Evolutionary conservation across 2,329 filamentous ascomycete genomes (phyloP).

Genomic region (Pseudogymnoascus sp.): DNA sequence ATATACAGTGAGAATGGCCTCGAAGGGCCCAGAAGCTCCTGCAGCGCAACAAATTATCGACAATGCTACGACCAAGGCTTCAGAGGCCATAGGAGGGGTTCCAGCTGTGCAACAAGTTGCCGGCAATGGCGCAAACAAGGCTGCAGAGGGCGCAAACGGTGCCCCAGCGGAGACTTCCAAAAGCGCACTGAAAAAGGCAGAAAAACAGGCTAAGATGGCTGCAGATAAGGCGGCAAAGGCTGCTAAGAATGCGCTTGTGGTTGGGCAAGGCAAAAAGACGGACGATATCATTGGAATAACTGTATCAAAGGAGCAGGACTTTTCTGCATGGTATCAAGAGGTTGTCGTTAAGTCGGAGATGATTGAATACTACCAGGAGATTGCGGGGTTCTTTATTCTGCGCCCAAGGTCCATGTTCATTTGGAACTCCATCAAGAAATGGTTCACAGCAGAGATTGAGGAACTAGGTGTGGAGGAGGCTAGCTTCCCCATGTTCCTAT

Average conservation of each 20-base stretch:
- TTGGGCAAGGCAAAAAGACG: conserved; percentile 51
- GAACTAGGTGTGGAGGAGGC: conserved; percentile 88
- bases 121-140: neutral
- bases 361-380: conserved; percentile 90
- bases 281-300: conserved; percentile 82
- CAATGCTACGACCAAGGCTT: neutral
- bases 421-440: conserved; percentile 58
- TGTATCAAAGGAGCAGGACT: conserved; percentile 75
- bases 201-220: conserved; percentile 54
- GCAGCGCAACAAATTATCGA: conserved; percentile 6
- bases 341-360: conserved; percentile 94
- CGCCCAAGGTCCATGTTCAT: conserved; percentile 63
- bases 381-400: conserved; percentile 94
- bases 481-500: conserved; percentile 95
- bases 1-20: conserved; percentile 10
- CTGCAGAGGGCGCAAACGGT: conserved; percentile 13
- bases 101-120: conserved; percentile 17
- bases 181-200: conserved; percentile 58
- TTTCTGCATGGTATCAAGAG: conserved; percentile 95
- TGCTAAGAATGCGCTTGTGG: conserved; percentile 42
- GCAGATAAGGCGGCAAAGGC: conserved; percentile 56
- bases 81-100: conserved; percentile 15
- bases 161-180: conserved; percentile 41
- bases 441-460: conserved; percentile 72
- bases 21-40: conserved; percentile 3